These are phyloP conservation scores for Rubia peregrina DNA, from an alignment of 305 asterid species.

Conservation along the genomic window DNA sequence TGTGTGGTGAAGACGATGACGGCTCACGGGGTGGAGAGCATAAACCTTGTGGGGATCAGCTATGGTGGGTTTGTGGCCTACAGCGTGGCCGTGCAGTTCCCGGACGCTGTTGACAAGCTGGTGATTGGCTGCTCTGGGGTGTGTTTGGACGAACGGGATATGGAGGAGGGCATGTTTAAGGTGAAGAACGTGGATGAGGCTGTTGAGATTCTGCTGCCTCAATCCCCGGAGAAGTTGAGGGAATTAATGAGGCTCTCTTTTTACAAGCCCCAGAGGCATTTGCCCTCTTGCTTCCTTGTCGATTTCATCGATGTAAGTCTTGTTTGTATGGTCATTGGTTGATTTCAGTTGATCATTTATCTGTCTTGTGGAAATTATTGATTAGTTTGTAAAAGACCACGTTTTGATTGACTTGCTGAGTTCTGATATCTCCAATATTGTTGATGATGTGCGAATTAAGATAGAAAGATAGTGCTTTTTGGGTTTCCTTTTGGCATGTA, in stretches of 20 bases:
- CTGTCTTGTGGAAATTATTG: not conserved
- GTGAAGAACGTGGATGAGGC: constrained; percentile 77
- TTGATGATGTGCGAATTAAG: not conserved
- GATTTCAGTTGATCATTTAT: not conserved
- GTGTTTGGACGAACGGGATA: constrained; percentile 66
- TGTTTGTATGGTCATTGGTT: not conserved
- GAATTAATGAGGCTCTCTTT: constrained; percentile 48
- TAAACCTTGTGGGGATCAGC: constrained; percentile 66
- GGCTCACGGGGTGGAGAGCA: constrained; percentile 40
- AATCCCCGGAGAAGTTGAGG: constrained; percentile 49
- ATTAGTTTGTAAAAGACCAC: not conserved
- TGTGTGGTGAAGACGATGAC: constrained; percentile 62
- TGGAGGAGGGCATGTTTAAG: constrained; percentile 62
- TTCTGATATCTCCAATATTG: not conserved
- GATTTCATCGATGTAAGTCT: constrained; percentile 66
- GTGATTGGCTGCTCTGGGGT: constrained; percentile 69
- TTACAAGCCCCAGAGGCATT: constrained; percentile 48
- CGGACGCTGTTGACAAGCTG: constrained; percentile 55
- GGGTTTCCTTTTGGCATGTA: not conserved
- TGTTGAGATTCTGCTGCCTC: constrained; percentile 46
- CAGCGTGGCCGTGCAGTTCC: constrained; percentile 64
- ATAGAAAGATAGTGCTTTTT: not conserved
- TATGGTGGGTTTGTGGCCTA: constrained; percentile 87
- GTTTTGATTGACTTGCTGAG: not conserved
- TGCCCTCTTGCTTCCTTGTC: constrained; percentile 60